Conservation (phyloP, 768 basidiomycete genomes). For the Boletales sp. region DNA sequence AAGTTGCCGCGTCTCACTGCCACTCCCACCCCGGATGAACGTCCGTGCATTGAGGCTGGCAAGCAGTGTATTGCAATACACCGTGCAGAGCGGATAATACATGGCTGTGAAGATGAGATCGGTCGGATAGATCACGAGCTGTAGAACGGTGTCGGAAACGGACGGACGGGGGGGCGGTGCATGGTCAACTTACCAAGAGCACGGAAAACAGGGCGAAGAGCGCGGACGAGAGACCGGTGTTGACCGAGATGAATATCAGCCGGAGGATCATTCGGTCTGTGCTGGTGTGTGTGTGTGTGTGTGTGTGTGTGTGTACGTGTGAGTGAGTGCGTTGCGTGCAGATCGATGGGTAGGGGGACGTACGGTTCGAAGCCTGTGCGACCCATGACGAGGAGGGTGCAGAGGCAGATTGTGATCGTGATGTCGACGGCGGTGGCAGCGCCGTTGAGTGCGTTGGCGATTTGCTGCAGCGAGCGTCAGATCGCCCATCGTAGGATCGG, state of each 20-base stretch:
- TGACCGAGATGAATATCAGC: conserved; percentile 24
- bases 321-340: no score
- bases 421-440: conserved; percentile 15
- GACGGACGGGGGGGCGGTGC: no score
- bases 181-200: conserved; percentile 13
- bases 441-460: conserved; percentile 11
- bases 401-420: conserved; percentile 18
- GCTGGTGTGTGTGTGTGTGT: no score
- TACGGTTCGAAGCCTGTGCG: conserved; percentile 22
- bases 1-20: neutral
- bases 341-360: neutral
- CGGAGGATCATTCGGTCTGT: conserved; percentile 23
- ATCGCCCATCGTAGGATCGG: no score
- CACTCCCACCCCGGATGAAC: conserved; percentile 7
- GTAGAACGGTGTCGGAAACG: neutral
- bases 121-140: conserved; percentile 23
- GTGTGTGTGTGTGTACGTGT: no score
- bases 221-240: conserved; percentile 22
- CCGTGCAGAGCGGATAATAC: conserved; percentile 30
- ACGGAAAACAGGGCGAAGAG: conserved; percentile 19
- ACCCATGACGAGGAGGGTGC: conserved; percentile 20
- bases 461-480: conserved; percentile 6
- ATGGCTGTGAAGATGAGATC: conserved; percentile 21
- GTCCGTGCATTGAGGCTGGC: conserved; percentile 29
- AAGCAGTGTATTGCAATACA: conserved; percentile 34